Evolutionary conservation across 306 rosid genomes (phyloP).

Genomic region (Vachellia collinsii): DNA sequence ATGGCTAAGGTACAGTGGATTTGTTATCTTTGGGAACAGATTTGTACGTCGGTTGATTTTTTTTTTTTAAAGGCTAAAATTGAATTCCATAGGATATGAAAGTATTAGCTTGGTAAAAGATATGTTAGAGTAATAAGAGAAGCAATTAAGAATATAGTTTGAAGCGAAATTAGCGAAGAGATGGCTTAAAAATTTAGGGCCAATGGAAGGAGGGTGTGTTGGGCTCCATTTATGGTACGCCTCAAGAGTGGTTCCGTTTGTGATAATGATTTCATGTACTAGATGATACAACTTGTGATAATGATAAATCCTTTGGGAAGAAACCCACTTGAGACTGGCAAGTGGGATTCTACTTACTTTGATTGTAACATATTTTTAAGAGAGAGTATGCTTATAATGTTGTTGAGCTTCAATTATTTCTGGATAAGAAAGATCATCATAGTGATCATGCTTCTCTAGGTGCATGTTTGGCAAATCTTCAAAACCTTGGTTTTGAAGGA

Average conservation of each 20-base stretch:
- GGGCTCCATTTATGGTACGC: neutral
- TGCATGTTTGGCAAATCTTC: no score
- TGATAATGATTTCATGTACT: slow-evolving; percentile 12
- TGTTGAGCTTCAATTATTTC: slow-evolving; percentile 21
- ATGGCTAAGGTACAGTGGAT: neutral
- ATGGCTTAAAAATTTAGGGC: neutral
- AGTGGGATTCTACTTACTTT: slow-evolving; percentile 9
- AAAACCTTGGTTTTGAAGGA: no score
- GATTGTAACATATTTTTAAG: neutral
- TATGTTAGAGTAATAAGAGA: neutral
- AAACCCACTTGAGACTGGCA: neutral
- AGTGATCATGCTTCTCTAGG: neutral
- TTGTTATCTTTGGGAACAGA: neutral
- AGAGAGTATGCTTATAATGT: neutral
- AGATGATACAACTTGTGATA: slow-evolving; percentile 3
- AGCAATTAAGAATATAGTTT: neutral
- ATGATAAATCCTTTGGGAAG: slow-evolving; percentile 20
- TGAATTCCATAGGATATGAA: neutral
- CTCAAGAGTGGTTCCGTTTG: neutral
- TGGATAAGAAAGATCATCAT: slow-evolving; percentile 20
- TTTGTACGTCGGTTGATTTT: neutral
- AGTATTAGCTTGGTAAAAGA: neutral
- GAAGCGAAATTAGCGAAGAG: neutral
- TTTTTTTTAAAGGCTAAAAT: neutral
- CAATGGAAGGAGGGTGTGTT: no score